phyloP scores from a whole-genome alignment of 2,329 filamentous ascomycete genomes.

The Coccinonectria pachysandricola region DNA sequence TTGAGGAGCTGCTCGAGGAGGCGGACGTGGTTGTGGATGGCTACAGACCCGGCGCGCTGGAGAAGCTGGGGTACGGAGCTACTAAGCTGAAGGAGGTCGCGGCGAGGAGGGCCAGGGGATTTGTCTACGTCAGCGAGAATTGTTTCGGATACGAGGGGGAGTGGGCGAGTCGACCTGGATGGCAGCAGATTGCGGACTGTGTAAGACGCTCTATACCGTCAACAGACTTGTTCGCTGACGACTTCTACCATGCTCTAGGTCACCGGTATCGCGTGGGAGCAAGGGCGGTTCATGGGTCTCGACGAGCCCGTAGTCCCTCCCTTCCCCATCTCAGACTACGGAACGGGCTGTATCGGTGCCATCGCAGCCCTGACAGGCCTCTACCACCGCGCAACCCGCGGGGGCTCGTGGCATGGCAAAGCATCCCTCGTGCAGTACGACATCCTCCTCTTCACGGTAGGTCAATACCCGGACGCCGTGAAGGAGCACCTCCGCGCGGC shows the following conservation, averaged over 20 bases:
- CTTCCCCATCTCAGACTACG: conserved; percentile 56
- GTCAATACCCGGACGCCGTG: conserved; percentile 42
- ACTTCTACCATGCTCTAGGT: conserved; percentile 25
- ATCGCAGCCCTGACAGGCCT: conserved; percentile 56
- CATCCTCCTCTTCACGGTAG: conserved; percentile 51
- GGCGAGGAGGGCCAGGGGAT: conserved; percentile 45
- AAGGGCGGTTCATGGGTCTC: conserved; percentile 50
- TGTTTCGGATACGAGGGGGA: conserved; percentile 54
- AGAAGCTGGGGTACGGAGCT: conserved; percentile 52
- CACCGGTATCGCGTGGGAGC: conserved; percentile 48
- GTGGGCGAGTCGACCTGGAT: conserved; percentile 55
- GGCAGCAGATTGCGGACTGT: conserved; percentile 63
- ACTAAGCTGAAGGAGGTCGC: conserved; percentile 42
- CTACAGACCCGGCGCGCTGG: conserved; percentile 56
- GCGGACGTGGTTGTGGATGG: conserved; percentile 59
- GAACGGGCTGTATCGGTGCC: conserved; percentile 61
- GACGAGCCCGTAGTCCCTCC: conserved; percentile 56
- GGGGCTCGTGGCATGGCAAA: conserved; percentile 57
- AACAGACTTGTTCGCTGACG: not conserved
- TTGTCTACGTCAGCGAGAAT: conserved; percentile 60
- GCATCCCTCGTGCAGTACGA: conserved; percentile 60
- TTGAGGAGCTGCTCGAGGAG: conserved; percentile 49
- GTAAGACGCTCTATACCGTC: conserved; percentile 26
- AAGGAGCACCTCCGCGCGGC: conserved; percentile 40
- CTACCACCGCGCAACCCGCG: conserved; percentile 48